Evolutionary conservation across 768 basidiomycete species (phyloP).

Genomic region (Infundibulicybe gibba): DNA sequence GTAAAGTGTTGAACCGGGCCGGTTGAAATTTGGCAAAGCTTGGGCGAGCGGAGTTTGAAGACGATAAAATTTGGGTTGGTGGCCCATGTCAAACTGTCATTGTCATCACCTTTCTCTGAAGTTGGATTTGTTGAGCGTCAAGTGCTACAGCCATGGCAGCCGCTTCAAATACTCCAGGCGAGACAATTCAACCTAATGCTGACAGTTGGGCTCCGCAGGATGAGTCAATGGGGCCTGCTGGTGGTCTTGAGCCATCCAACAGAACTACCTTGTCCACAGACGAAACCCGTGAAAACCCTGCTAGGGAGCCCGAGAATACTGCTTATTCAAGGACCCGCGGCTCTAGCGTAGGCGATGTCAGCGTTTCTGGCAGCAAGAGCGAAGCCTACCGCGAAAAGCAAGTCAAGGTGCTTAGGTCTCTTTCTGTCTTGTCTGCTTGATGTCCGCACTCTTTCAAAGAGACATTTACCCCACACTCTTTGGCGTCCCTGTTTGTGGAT

Average conservation of each 20-base stretch:
- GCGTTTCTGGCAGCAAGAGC: conserved; percentile 36
- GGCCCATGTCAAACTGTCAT: too few species aligned
- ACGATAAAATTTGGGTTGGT: too few species aligned
- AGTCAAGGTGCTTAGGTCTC: conserved; percentile 85
- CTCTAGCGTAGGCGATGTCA: conserved; percentile 43
- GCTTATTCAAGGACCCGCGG: conserved; percentile 45
- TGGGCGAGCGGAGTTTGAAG: too few species aligned
- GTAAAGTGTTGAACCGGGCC: too few species aligned
- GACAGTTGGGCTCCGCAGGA: conserved; percentile 53
- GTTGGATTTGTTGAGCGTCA: conserved; percentile 1
- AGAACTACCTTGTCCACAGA: conserved; percentile 46
- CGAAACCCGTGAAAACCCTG: conserved; percentile 32
- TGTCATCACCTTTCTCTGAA: background rate
- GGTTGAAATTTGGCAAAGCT: too few species aligned
- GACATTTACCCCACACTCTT: conserved; percentile 20
- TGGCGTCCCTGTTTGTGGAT: conserved; percentile 9
- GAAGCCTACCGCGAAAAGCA: conserved; percentile 69
- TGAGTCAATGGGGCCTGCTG: conserved; percentile 38
- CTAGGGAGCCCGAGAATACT: conserved; percentile 45
- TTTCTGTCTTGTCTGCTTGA: conserved; percentile 32
- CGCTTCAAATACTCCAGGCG: conserved; percentile 7
- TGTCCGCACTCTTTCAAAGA: conserved; percentile 20
- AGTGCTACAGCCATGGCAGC: conserved; percentile 14
- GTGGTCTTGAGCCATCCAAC: conserved; percentile 39
- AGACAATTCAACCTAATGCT: conserved; percentile 30